Evolutionary conservation across 768 basidiomycete species (phyloP).

Genomic region (Asterophora lycoperdoides): DNA sequence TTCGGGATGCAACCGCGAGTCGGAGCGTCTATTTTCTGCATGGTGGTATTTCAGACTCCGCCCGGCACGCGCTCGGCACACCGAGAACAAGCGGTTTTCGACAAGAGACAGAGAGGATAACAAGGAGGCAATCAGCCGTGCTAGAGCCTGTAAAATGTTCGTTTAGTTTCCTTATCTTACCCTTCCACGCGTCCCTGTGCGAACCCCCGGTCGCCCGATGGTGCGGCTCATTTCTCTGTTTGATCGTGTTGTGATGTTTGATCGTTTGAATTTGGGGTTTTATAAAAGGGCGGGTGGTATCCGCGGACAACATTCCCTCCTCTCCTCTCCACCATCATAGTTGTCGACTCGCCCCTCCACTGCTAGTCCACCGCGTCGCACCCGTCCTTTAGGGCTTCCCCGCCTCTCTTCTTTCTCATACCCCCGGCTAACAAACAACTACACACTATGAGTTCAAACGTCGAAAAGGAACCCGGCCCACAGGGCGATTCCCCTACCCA

Average conservation of each 20-base stretch:
- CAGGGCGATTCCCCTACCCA: constrained; percentile 39
- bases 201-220: background rate
- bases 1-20: background rate
- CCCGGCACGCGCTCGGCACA: background rate
- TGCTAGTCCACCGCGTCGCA: constrained; percentile 4
- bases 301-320: constrained; percentile 18
- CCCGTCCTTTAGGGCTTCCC: constrained; percentile 23
- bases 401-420: constrained; percentile 21
- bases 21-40: background rate
- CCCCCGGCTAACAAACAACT: constrained; percentile 16
- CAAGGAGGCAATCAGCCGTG: background rate
- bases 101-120: background rate
- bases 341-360: constrained; percentile 8
- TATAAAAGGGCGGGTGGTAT: constrained; percentile 26
- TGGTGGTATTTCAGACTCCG: background rate
- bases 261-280: constrained; percentile 18
- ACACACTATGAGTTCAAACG: constrained; percentile 34
- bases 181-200: too few species aligned
- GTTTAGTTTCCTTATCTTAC: too few species aligned
- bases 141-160: too few species aligned
- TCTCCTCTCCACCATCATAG: constrained; percentile 17
- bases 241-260: constrained; percentile 21
- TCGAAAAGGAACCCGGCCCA: constrained; percentile 67
- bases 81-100: background rate
- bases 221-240: constrained; percentile 15